Base-by-base conservation (phyloP, 441 rosid genomes). In the Erodium chrysanthum region DNA sequence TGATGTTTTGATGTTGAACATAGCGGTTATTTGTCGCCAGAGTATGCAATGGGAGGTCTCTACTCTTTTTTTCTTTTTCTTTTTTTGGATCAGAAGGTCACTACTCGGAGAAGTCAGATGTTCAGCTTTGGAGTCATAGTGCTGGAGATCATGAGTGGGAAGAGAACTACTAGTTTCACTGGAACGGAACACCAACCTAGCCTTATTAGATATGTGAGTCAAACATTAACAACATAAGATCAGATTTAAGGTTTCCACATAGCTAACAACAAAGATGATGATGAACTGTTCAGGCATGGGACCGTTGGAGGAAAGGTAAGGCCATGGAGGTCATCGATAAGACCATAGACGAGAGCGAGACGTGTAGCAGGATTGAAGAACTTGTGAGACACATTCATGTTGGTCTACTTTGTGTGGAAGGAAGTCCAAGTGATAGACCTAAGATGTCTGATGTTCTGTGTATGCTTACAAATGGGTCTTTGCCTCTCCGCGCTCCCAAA, bases 361-460 rank as follows among this genome's bases (percentile, higher is more conserved):
- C 2, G 2, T 27, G 17, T 27, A 4, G n/a, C 2, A 5, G 0
- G 4, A 29, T 4, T 1, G 42, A 62, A 1, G 42, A 62, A 15
- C 17, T 62, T 1, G 11, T 62, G 3, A 27, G 40, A 29, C 29
- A 31, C 42, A 62, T 62, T 1, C 37, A 62, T 4, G 66, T 62
- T 11, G 66, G 40, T 62, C 66, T 62, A 0, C 66, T 62, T 14
- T 62, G 66, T 31, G 66, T 62, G 14, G 66, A 62, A 27, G 66
- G 29, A 14, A 31, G 5, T n/a, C 4, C 40, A 62, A 0, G 4
- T n/a, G 42, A 62, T 0, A 62, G 42, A 2, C 66, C 66, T n/a
- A 15, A 15, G 1, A 62, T 62, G 66, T 27, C 65, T 0, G 18
- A 27, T 61, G 65, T 61, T n/a, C n/a, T n/a, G n/a, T n/a, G n/a